A percentile compares a stretch with the other conserved stretches of the same genome.
Evolutionary conservation across 495 filamentous ascomycete genomes (phyloP).

Genomic region (Neurospora sp.): DNA sequence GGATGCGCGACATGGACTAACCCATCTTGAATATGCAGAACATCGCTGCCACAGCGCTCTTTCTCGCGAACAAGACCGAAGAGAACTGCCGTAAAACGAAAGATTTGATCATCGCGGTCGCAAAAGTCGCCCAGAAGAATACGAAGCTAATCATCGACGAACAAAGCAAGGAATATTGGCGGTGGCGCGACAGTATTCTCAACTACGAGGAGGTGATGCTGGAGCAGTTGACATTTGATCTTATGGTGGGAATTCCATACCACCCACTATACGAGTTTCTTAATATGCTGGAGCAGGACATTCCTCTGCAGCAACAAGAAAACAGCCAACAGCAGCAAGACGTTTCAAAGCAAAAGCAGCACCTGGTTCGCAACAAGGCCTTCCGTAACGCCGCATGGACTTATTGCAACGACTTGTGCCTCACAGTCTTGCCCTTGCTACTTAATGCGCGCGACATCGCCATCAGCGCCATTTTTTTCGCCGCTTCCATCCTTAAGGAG

Average conservation of each 20-base stretch:
- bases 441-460: slow-evolving; percentile 71
- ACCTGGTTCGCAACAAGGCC: slow-evolving; percentile 56
- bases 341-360: not conserved
- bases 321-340: not conserved
- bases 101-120: slow-evolving; percentile 84
- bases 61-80: slow-evolving; percentile 92
- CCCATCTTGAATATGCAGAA: slow-evolving; percentile 31
- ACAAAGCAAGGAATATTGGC: slow-evolving; percentile 93
- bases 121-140: slow-evolving; percentile 91
- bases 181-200: slow-evolving; percentile 88
- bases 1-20: not conserved
- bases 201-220: slow-evolving; percentile 85
- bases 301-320: not conserved
- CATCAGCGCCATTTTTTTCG: slow-evolving; percentile 77
- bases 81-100: slow-evolving; percentile 91
- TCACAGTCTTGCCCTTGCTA: slow-evolving; percentile 77
- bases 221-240: slow-evolving; percentile 87
- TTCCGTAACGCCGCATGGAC: slow-evolving; percentile 81
- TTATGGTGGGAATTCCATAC: slow-evolving; percentile 80
- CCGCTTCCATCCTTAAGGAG: slow-evolving; percentile 56
- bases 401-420: slow-evolving; percentile 79
- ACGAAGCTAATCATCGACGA: slow-evolving; percentile 78
- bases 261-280: slow-evolving; percentile 69
- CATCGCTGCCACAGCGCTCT: slow-evolving; percentile 80
- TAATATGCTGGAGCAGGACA: slow-evolving; percentile 41